Evolutionary conservation across 2,329 filamentous ascomycete species (phyloP).

Genomic region (Xylariaceae sp.): DNA sequence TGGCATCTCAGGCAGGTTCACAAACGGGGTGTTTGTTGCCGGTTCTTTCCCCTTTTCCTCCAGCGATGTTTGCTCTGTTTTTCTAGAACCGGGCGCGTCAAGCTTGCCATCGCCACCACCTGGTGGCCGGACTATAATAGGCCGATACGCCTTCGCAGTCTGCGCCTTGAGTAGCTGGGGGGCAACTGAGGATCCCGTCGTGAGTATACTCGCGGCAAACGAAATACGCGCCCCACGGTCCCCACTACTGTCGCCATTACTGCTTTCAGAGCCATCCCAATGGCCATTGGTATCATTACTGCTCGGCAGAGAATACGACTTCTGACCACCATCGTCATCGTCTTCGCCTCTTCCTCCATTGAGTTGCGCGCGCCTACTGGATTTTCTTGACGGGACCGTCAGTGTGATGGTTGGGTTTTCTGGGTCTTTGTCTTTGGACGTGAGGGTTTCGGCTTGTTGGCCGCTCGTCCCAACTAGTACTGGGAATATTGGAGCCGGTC

Average conservation of each 20-base stretch:
- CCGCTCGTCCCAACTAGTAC: background rate
- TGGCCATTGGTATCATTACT: slow-evolving; percentile 7
- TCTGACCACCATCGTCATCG: background rate
- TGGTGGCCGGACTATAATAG: slow-evolving; percentile 25
- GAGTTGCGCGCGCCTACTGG: slow-evolving; percentile 18
- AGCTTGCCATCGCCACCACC: background rate
- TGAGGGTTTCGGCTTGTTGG: background rate
- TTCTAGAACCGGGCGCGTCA: slow-evolving; percentile 16
- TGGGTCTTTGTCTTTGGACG: background rate
- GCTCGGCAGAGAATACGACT: background rate
- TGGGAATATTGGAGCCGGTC: background rate
- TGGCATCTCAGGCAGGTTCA: slow-evolving; percentile 7
- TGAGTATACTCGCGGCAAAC: slow-evolving; percentile 32
- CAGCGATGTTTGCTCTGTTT: slow-evolving; percentile 10
- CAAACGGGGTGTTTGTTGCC: background rate
- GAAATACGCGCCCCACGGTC: slow-evolving; percentile 21
- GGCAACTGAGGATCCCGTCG: slow-evolving; percentile 31
- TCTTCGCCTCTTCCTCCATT: background rate
- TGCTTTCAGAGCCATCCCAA: background rate
- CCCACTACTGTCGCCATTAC: background rate
- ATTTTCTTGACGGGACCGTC: slow-evolving; percentile 21
- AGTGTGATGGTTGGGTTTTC: slow-evolving; percentile 10
- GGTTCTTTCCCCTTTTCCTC: slow-evolving; percentile 13
- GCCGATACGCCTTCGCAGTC: slow-evolving; percentile 29
- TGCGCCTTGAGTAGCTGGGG: slow-evolving; percentile 32